These are phyloP conservation scores for Kodamaea hsintzibuensis DNA, from an alignment of 805 yeast species.

Conservation along the genomic window DNA sequence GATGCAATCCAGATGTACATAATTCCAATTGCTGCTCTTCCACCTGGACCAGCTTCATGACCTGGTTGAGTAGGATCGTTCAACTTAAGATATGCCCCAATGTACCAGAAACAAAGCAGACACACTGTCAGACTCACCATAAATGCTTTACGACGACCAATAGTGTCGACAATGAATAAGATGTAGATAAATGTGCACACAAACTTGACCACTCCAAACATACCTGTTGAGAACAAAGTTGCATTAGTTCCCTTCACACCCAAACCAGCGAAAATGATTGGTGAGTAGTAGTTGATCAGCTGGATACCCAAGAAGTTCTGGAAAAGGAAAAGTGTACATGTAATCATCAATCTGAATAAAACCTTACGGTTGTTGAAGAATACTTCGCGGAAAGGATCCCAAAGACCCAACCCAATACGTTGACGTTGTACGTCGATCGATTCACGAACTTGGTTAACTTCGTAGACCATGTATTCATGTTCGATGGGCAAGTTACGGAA, in stretches of 20 bases:
- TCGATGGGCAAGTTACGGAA: constrained; percentile 34
- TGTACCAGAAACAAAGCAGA: constrained; percentile 39
- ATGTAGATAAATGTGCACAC: constrained; percentile 36
- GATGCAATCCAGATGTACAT: constrained; percentile 45
- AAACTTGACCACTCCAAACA: constrained; percentile 42
- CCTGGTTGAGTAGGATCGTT: constrained; percentile 36
- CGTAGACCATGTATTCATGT: constrained; percentile 36
- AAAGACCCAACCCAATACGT: constrained; percentile 32
- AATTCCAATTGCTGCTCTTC: constrained; percentile 39
- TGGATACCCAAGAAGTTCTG: constrained; percentile 43
- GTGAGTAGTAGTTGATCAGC: constrained; percentile 41
- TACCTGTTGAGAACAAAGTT: constrained; percentile 39
- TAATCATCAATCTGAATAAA: constrained; percentile 30
- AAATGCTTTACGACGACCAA: constrained; percentile 38
- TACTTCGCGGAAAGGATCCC: constrained; percentile 36
- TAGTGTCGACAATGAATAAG: constrained; percentile 35
- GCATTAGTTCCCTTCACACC: constrained; percentile 41
- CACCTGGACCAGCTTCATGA: constrained; percentile 37
- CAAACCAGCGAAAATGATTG: constrained; percentile 33
- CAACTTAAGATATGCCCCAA: constrained; percentile 37
- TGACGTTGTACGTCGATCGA: constrained; percentile 30
- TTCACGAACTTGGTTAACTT: constrained; percentile 37
- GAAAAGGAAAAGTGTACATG: constrained; percentile 34
- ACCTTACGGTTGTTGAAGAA: constrained; percentile 27
- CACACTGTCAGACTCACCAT: constrained; percentile 37